Percentiles rank a stretch among this genome's conserved stretches.
Conservation (phyloP, 768 basidiomycete genomes). For the Suillus occidentalis region DNA sequence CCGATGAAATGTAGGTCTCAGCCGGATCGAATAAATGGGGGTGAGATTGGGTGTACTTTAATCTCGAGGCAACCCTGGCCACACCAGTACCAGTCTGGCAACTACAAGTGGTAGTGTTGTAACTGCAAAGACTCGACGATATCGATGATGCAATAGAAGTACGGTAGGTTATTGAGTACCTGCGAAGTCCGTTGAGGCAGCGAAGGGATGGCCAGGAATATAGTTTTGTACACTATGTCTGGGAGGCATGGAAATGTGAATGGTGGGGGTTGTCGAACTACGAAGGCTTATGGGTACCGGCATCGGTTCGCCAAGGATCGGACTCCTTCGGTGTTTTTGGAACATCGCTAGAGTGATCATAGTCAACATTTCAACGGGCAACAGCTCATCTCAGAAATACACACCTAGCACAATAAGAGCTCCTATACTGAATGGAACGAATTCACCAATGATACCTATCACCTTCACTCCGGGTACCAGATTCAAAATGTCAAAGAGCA, state of each 20-base stretch:
- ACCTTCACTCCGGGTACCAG: conserved; percentile 35
- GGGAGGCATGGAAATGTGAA: neutral
- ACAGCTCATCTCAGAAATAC: conserved; percentile 11
- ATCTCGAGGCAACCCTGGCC: conserved; percentile 4
- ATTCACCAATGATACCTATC: conserved; percentile 39
- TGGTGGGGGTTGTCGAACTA: neutral
- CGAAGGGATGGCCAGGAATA: conserved; percentile 5
- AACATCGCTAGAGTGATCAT: conserved; percentile 8
- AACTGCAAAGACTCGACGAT: conserved; percentile 2
- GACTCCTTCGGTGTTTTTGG: conserved; percentile 2
- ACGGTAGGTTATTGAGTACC: conserved; percentile 4
- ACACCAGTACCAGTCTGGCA: neutral
- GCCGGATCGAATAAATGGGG: neutral
- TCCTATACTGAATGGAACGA: conserved; percentile 43
- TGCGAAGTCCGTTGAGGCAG: neutral
- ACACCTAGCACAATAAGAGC: conserved; percentile 43
- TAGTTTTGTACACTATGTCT: neutral
- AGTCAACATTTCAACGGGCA: neutral
- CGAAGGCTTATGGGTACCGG: conserved; percentile 1
- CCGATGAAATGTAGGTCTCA: neutral
- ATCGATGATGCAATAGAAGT: neutral
- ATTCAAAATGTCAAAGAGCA: conserved; percentile 43
- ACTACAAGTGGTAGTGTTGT: neutral
- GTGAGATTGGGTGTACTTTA: neutral
- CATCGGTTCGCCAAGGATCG: neutral